These are phyloP conservation scores for Fragosphaeria purpurea DNA, from an alignment of 2,329 filamentous ascomycete species.

Conservation along the genomic window DNA sequence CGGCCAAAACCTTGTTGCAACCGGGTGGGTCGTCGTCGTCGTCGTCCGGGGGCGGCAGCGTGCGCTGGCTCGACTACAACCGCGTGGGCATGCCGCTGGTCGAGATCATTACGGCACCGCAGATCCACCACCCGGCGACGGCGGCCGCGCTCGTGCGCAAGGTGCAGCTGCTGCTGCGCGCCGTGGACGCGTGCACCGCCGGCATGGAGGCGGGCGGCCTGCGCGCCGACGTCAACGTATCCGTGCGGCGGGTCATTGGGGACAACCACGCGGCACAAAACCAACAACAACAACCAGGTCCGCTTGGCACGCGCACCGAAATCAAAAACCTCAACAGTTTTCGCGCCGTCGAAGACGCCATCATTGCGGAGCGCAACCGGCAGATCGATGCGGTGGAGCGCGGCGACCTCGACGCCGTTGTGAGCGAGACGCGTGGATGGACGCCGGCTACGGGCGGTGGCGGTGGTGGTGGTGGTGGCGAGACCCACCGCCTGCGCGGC, in stretches of 20 bases:
- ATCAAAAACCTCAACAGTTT: conserved; percentile 96
- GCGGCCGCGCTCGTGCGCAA: conserved; percentile 85
- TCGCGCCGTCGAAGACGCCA: conserved; percentile 89
- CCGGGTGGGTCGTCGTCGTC: conserved; percentile 23
- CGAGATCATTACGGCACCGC: conserved; percentile 87
- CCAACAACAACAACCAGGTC: background rate
- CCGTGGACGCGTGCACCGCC: conserved; percentile 74
- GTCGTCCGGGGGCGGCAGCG: conserved; percentile 33
- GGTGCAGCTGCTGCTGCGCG: conserved; percentile 67
- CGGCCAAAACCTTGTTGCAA: conserved; percentile 81
- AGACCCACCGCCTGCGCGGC: conserved; percentile 71
- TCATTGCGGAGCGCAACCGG: conserved; percentile 79
- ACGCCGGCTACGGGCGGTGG: conserved; percentile 39
- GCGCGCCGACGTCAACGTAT: conserved; percentile 92
- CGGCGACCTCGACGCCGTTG: conserved; percentile 60
- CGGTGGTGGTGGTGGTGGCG: conserved; percentile 48
- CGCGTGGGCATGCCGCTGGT: conserved; percentile 83
- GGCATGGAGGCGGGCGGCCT: conserved; percentile 92
- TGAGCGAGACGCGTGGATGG: conserved; percentile 87
- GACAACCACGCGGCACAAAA: too few species aligned
- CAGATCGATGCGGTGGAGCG: conserved; percentile 73
- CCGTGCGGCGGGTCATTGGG: conserved; percentile 52
- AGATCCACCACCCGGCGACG: conserved; percentile 77
- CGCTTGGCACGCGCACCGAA: conserved; percentile 78
- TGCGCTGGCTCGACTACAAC: conserved; percentile 84